phyloP scores from a whole-genome alignment of 305 asterid species.

The Fraxinus xanthoxyloides region DNA sequence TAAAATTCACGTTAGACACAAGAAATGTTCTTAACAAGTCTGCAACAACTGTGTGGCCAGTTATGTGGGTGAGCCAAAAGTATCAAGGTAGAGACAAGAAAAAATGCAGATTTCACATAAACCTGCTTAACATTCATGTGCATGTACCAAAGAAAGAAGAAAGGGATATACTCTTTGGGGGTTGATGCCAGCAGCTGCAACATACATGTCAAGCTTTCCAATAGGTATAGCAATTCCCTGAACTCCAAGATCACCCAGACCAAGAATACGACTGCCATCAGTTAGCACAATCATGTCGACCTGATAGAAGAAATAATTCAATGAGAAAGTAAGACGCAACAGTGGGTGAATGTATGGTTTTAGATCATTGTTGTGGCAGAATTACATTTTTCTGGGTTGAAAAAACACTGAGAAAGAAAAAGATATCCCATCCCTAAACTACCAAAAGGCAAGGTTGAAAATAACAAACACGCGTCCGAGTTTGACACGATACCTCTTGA shows the following conservation, averaged over 20 bases:
- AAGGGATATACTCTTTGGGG: conserved; percentile 78
- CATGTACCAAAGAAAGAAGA: conserved; percentile 22
- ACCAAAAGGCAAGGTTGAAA: conserved; percentile 4
- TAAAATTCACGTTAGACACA: not conserved
- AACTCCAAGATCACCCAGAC: conserved; percentile 99
- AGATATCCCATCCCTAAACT: not conserved
- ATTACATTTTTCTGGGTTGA: conserved; percentile 3
- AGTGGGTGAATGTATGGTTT: conserved; percentile 10
- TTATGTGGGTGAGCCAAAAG: not conserved
- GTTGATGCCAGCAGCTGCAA: conserved; percentile 99
- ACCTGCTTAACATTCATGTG: conserved; percentile 10
- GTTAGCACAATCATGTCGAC: conserved; percentile 99
- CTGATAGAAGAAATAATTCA: conserved; percentile 41
- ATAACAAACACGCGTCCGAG: conserved; percentile 10
- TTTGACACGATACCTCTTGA: conserved; percentile 52
- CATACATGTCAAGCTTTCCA: conserved; percentile 99
- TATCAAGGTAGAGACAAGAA: not conserved
- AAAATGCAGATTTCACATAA: not conserved
- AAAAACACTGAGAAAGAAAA: not conserved
- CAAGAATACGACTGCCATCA: conserved; percentile 99
- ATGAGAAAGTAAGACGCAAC: conserved; percentile 18
- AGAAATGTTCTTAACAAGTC: conserved; percentile 4
- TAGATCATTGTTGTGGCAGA: not conserved
- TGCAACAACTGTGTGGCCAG: not conserved
- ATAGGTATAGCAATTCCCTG: conserved; percentile 98